These are phyloP conservation scores for Boletus smithii DNA, from an alignment of 1,284 basidiomycete species.

Conservation along the genomic window DNA sequence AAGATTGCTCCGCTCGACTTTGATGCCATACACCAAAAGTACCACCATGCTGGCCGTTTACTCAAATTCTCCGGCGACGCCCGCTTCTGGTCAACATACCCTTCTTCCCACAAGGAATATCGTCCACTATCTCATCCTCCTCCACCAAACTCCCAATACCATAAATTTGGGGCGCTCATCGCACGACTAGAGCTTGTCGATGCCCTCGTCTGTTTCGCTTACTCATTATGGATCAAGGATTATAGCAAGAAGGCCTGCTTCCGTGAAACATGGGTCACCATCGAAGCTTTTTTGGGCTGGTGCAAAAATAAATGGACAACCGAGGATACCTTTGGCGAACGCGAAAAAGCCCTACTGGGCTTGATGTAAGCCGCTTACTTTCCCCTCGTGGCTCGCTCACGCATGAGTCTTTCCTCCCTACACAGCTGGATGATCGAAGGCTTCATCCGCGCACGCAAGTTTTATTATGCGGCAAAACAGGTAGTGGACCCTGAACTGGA, in stretches of 20 bases:
- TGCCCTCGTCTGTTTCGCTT: slow-evolving; percentile 69
- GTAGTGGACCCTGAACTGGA: slow-evolving; percentile 45
- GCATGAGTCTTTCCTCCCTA: slow-evolving; percentile 23
- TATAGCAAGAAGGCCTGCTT: slow-evolving; percentile 49
- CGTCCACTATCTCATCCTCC: slow-evolving; percentile 60
- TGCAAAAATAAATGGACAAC: slow-evolving; percentile 64
- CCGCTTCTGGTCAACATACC: slow-evolving; percentile 68
- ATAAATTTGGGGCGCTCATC: slow-evolving; percentile 66
- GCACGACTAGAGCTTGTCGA: slow-evolving; percentile 73
- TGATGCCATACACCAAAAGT: slow-evolving; percentile 59
- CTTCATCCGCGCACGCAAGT: slow-evolving; percentile 61
- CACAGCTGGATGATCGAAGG: slow-evolving; percentile 69
- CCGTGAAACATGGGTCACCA: slow-evolving; percentile 58
- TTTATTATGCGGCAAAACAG: slow-evolving; percentile 44
- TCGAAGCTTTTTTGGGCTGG: slow-evolving; percentile 60
- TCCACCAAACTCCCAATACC: slow-evolving; percentile 58
- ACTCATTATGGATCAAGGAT: slow-evolving; percentile 69
- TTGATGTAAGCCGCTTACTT: slow-evolving; percentile 58
- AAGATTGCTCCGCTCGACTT: slow-evolving; percentile 43
- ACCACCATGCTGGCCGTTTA: slow-evolving; percentile 56
- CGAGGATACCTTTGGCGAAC: slow-evolving; percentile 59
- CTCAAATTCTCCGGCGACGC: slow-evolving; percentile 76
- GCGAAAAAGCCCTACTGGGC: slow-evolving; percentile 69
- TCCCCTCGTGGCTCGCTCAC: slow-evolving; percentile 31
- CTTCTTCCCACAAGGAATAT: slow-evolving; percentile 60